Evolutionary conservation across 2,329 filamentous ascomycete genomes (phyloP), one percentile per base, ranked within the genome.

Genomic region (Amauroascus niger): DNA sequence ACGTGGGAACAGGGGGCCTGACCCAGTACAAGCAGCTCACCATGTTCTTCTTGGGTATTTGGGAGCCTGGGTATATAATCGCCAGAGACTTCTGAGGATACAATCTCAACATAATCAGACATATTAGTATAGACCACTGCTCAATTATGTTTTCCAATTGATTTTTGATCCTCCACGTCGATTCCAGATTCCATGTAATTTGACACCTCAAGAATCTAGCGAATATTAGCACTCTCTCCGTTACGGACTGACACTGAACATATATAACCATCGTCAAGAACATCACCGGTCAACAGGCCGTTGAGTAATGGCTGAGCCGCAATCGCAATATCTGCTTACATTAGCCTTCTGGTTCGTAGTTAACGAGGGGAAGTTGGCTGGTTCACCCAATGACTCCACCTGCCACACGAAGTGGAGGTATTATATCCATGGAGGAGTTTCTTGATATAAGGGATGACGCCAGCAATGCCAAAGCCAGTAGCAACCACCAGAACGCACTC

Each of bases 401-500:
- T 67, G 59, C 63, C 61, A 68, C 6, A 68, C 57, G 14, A 68
- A 53, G 56, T 65, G 56, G 37, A 67, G 14, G 59, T 58, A 41
- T 65, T 63, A 40, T 64, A 65, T 11, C 60, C 57, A 39, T 65
- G 49, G 39, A 70, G 61, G 1, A 69, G 55, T 54, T 67, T 41
- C 48, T 64, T 66, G 7, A 69, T 40, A 55, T 67, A 66, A n/a
- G 60, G 61, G 46, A 69, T 48, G 22, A 63, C 55, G 26, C 58
- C 59, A 24, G 58, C 58, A 26, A 69, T 66, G 3, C 65, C 60
- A 35, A 64, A 65, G 24, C 61, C 61, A 51, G 56, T 67, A 13
- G 65, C 62, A n/a, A 69, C 55, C 53, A 69, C 62, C 8, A 69
- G 47, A 39, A 69, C 58, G 22, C 49, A 64, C 45, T 65, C 57